phyloP scores from a whole-genome alignment of 208 protist genomes.

The Trypanosoma avium region DNA sequence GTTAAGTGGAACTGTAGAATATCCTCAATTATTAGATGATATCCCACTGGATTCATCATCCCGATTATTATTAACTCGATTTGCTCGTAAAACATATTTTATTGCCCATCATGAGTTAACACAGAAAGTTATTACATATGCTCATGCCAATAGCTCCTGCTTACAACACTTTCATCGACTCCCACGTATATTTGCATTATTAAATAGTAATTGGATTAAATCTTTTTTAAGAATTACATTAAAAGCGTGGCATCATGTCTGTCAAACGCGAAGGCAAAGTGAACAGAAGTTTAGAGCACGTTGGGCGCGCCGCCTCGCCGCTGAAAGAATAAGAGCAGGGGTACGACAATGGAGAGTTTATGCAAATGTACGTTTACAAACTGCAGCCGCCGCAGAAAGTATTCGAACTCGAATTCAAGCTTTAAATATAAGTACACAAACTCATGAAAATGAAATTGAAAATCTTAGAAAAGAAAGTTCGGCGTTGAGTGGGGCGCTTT shows the following conservation, averaged over 20 bases:
- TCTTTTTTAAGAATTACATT: conserved; percentile 55
- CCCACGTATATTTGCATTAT: conserved; percentile 50
- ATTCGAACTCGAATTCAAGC: conserved; percentile 39
- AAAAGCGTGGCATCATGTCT: conserved; percentile 55
- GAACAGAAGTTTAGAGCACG: conserved; percentile 58
- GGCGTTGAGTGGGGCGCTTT: conserved; percentile 34
- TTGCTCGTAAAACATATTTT: conserved; percentile 72
- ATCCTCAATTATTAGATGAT: conserved; percentile 19
- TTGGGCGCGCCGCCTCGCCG: conserved; percentile 56
- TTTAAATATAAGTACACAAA: conserved; percentile 36
- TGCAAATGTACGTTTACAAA: conserved; percentile 36
- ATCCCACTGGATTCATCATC: conserved; percentile 8
- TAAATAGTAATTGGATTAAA: conserved; percentile 54
- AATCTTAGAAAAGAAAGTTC: conserved; percentile 38
- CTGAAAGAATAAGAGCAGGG: conserved; percentile 40
- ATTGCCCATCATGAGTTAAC: conserved; percentile 64
- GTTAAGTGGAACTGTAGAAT: conserved; percentile 28
- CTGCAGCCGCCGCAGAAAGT: conserved; percentile 33
- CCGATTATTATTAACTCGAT: conserved; percentile 37
- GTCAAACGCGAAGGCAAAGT: conserved; percentile 44
- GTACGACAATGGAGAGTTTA: conserved; percentile 63
- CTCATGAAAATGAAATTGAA: conserved; percentile 35
- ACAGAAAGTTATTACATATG: conserved; percentile 35
- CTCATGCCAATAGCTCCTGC: conserved; percentile 41
- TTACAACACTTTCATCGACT: conserved; percentile 61